Evolutionary conservation across 495 filamentous ascomycete genomes (phyloP), one percentile per base, ranked within the genome.

Genomic region (Aspergillus cristatus): DNA sequence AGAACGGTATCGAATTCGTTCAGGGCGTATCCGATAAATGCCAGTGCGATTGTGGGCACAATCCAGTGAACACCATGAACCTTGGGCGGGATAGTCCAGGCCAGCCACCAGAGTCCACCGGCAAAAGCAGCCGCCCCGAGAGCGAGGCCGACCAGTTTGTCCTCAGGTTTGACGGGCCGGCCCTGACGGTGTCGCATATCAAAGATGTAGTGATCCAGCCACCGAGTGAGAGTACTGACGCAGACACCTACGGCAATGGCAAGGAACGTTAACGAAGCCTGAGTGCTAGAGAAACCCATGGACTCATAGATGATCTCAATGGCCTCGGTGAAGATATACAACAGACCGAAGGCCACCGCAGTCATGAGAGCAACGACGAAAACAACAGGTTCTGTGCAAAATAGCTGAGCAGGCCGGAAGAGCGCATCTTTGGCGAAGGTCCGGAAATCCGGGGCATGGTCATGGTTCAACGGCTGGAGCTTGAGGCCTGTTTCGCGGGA

Each of bases 321-420:
- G 2, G 61, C 57, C 44, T 71, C 67, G 1, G 68, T 66, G 41
- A 70, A 68, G 17, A 69, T 57, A 32, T 69, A 71, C 11, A 69
- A 51, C 18, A 68, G 38, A 0, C 45, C 60, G 28, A 53, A 58
- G 8, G 57, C 58, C 6, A 55, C 41, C 12, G 61, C 59, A 15
- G 40, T 50, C 39, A 61, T 54, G 12, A 46, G 14, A 3, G 61
- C 45, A 11, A 62, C 53, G 6, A 57, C 17, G 34, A 47, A 61
- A 7, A 42, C 67, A 18, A 68, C 58, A 5, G 62, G 62, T 32
- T 68, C 62, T 3, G 62, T 64, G 41, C 62, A 58, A 28, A 67
- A 53, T 0, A 72, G 53, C 2, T 45, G 48, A 1, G 62, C 7
- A 0, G 68, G 66, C 3, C 60, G 53, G 24, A 55, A 38, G 22